A percentile compares a stretch with the other conserved stretches of the same genome.
phyloP scores from a whole-genome alignment of 1,284 basidiomycete genomes.

The Microbotryum saponariae region DNA sequence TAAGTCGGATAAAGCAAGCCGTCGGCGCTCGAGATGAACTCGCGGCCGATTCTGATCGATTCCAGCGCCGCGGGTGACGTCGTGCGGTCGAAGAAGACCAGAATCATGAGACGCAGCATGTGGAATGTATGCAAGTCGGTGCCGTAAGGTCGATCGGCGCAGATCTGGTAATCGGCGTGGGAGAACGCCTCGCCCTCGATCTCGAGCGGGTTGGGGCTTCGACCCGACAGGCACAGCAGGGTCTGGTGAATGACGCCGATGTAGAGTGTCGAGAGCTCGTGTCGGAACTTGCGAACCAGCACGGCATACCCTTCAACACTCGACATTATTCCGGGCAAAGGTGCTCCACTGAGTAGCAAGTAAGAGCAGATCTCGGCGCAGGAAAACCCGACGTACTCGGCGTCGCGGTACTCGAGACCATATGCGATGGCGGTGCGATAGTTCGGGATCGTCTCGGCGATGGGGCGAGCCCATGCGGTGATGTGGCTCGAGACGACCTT shows the following conservation, averaged over 20 bases:
- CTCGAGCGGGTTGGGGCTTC: constrained; percentile 8
- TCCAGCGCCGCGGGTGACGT: background rate
- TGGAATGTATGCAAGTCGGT: constrained; percentile 8
- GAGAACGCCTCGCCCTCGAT: constrained; percentile 26
- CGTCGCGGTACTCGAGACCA: constrained; percentile 26
- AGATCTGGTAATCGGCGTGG: constrained; percentile 13
- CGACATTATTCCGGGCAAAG: constrained; percentile 13
- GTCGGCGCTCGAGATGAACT: constrained; percentile 12
- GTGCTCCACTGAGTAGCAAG: constrained; percentile 9
- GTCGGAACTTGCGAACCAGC: constrained; percentile 28
- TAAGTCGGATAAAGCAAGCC: constrained; percentile 20
- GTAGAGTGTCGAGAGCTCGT: constrained; percentile 23
- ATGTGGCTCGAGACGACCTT: constrained; percentile 27
- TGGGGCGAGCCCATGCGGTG: constrained; percentile 14
- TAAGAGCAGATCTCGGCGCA: constrained; percentile 19
- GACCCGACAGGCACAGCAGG: constrained; percentile 11
- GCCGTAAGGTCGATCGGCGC: background rate
- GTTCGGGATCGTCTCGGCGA: constrained; percentile 11
- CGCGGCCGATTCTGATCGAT: constrained; percentile 12
- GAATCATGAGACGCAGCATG: constrained; percentile 21
- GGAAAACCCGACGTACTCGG: constrained; percentile 27
- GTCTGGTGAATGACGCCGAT: constrained; percentile 22
- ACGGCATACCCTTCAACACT: constrained; percentile 27
- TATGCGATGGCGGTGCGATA: constrained; percentile 14
- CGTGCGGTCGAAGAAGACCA: constrained; percentile 17